Base-by-base conservation (phyloP, 495 filamentous ascomycete genomes). In the Penicillium pulvis region DNA sequence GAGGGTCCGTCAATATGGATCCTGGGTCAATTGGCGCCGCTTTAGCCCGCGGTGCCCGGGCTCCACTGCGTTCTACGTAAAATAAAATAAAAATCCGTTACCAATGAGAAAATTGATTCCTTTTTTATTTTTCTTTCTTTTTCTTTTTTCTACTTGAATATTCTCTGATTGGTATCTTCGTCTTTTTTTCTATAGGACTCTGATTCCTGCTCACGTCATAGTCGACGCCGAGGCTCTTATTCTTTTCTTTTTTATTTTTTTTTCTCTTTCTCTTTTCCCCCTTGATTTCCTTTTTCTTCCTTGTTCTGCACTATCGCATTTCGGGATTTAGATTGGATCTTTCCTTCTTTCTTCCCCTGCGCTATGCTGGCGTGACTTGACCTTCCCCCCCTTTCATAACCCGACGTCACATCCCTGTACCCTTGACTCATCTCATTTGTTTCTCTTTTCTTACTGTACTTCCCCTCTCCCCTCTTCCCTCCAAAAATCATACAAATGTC, bases 401-500 rank as follows among this genome's bases (percentile, higher is more conserved):
- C 65, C 65, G 65, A 70, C 71, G 66, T 72, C 69, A 71, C 71
- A 67, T 67, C 62, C 68, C 65, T 67, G 66, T 63, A 62, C 49
- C 53, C 66, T 74, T 73, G 53, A 64, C 65, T 70, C 62, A 59
- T 64, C 64, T 65, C 59, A 56, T 56, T 55, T 58, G 55, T 43
- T 55, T 55, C 51, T 65, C 44, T 48, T 46, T 47, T 42, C 50
- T 59, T 66, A 61, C 65, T 57, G 61, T 57, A 64, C 61, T 61
- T 72, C 66, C 67, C 64, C 60, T 58, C 55, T 55, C 49, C 57
- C 57, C 45, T 24, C 54, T 48, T 9, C 57, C 33, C 52, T 23
- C 20, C 20, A 23, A 45, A 65, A 51, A 50, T 30, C 54, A 52
- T 39, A 57, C 66, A 71, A 80, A 82, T 82, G 79, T 82, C 79